phyloP scores from a whole-genome alignment of 2,329 filamentous ascomycete species.

The Podosphaera aphanis region DNA sequence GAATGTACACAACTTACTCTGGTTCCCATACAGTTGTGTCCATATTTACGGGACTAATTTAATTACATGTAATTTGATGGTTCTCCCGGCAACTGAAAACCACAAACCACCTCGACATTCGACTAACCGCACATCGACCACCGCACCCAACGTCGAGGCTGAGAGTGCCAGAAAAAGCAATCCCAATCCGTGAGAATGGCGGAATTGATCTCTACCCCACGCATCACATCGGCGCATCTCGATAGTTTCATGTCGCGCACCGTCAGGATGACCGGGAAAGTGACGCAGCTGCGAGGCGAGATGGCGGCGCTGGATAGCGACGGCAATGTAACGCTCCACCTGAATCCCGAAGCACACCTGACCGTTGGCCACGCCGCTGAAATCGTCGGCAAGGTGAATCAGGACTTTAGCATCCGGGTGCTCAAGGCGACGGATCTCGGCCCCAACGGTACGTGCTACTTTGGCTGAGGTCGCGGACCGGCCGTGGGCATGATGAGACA shows the following conservation, averaged over 20 bases:
- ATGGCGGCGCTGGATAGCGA: conserved; percentile 59
- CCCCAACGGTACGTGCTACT: conserved; percentile 35
- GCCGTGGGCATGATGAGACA: not conserved
- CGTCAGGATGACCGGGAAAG: conserved; percentile 69
- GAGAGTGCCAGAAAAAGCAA: too few species aligned
- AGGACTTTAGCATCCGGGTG: conserved; percentile 48
- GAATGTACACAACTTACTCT: too few species aligned
- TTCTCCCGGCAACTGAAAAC: too few species aligned
- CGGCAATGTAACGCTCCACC: conserved; percentile 47
- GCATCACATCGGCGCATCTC: conserved; percentile 61
- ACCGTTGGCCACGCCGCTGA: conserved; percentile 47
- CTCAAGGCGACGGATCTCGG: conserved; percentile 49
- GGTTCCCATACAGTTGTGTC: too few species aligned
- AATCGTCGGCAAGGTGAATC: conserved; percentile 58
- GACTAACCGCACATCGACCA: too few species aligned
- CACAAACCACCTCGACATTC: too few species aligned
- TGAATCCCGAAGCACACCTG: conserved; percentile 54
- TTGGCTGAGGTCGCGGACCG: not conserved
- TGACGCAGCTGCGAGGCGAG: conserved; percentile 60
- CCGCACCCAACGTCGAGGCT: too few species aligned
- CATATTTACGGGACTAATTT: too few species aligned
- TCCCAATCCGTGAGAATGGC: conserved; percentile 28
- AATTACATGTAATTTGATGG: too few species aligned
- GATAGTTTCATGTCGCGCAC: conserved; percentile 50
- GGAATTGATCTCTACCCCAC: conserved; percentile 47